Evolutionary conservation across 2,329 filamentous ascomycete genomes (phyloP).

Genomic region (Nemania sp.): DNA sequence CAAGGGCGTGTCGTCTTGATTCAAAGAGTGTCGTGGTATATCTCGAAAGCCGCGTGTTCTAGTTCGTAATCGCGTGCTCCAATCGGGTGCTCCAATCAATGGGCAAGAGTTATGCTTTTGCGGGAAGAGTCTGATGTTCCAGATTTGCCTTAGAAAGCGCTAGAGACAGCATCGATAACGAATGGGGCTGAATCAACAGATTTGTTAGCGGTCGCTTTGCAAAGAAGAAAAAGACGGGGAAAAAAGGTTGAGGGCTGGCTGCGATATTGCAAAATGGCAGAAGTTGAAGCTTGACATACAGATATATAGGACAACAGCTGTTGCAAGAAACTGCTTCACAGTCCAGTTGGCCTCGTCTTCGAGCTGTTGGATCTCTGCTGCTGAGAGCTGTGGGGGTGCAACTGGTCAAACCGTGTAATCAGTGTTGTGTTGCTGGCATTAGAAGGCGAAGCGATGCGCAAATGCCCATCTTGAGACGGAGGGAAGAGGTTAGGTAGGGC

Average conservation of each 20-base stretch:
- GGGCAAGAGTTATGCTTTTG: background rate
- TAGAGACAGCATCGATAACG: conserved; percentile 57
- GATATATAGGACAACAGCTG: conserved; percentile 72
- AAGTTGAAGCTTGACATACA: conserved; percentile 60
- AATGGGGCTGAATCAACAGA: conserved; percentile 55
- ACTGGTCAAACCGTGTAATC: conserved; percentile 28
- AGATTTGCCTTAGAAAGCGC: conserved; percentile 40
- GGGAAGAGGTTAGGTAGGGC: background rate
- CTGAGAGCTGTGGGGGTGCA: conserved; percentile 65
- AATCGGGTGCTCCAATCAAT: background rate
- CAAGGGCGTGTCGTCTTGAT: background rate
- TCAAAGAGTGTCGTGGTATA: conserved; percentile 1
- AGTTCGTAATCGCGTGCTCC: background rate
- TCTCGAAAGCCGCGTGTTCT: background rate
- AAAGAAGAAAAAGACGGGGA: too few species aligned
- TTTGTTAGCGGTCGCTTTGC: conserved; percentile 2
- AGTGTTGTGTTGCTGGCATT: background rate
- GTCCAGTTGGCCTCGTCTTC: conserved; percentile 71
- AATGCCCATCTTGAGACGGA: background rate
- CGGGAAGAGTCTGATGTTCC: background rate
- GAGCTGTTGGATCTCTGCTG: conserved; percentile 70
- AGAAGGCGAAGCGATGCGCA: background rate
- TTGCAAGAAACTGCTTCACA: conserved; percentile 68
- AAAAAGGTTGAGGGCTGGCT: background rate
- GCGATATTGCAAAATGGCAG: background rate